A percentile compares a stretch with the other conserved stretches of the same genome.
These are phyloP conservation scores for Penicillium ucsense DNA, from an alignment of 495 filamentous ascomycete genomes.

Conservation along the genomic window DNA sequence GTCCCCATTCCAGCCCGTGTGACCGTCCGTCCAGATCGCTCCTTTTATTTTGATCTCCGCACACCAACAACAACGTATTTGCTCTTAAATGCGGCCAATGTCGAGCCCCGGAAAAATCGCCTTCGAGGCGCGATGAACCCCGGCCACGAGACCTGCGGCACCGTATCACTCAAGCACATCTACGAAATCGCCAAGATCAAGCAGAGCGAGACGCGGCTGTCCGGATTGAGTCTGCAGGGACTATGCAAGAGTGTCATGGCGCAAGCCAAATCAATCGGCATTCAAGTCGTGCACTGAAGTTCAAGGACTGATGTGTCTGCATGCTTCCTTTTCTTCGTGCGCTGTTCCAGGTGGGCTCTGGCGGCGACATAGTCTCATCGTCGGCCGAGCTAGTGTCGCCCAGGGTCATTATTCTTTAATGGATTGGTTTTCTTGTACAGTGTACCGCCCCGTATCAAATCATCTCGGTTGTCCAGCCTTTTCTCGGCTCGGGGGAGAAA, in stretches of 20 bases:
- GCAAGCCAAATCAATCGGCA: conserved; percentile 81
- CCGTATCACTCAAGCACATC: conserved; percentile 86
- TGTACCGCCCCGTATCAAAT: too few species aligned
- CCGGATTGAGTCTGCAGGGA: conserved; percentile 69
- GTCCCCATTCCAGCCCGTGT: conserved; percentile 84
- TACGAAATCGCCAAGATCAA: conserved; percentile 99
- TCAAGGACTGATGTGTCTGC: too few species aligned
- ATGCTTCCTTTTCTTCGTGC: too few species aligned
- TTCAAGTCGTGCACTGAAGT: conserved; percentile 62
- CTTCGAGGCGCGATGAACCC: conserved; percentile 68
- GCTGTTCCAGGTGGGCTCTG: too few species aligned
- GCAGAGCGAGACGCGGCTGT: conserved; percentile 69
- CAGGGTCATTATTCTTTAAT: too few species aligned
- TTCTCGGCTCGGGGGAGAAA: too few species aligned
- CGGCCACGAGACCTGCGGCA: conserved; percentile 70
- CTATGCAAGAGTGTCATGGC: conserved; percentile 77
- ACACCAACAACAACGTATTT: conserved; percentile 88
- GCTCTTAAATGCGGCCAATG: conserved; percentile 72
- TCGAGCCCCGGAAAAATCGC: conserved; percentile 65
- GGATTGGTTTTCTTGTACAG: too few species aligned
- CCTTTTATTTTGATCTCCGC: conserved; percentile 87
- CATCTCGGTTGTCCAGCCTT: too few species aligned
- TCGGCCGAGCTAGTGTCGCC: too few species aligned
- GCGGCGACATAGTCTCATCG: too few species aligned
- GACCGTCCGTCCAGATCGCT: conserved; percentile 85